Conservation (phyloP, 1,284 basidiomycete genomes). For the Apiotrichum akiyoshidainum region DNA sequence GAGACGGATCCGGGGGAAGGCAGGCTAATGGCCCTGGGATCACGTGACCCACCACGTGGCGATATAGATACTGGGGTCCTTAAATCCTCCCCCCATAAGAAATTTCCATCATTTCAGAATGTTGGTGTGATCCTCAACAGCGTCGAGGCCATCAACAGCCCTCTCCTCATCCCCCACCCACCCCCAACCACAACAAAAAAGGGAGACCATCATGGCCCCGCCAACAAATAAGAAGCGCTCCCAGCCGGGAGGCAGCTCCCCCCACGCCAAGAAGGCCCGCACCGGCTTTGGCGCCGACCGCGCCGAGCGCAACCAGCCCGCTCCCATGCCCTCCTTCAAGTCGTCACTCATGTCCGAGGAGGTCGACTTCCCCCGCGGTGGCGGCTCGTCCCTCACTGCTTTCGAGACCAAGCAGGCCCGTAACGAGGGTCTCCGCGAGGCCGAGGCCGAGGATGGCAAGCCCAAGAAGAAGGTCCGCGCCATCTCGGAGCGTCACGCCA, state of each 20-base stretch:
- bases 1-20: not conserved
- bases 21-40: not conserved
- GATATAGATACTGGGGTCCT: no score
- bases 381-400: slow-evolving; percentile 69
- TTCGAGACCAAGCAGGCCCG: slow-evolving; percentile 84
- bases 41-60: slow-evolving; percentile 2
- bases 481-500: slow-evolving; percentile 37
- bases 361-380: slow-evolving; percentile 90
- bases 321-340: slow-evolving; percentile 45
- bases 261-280: slow-evolving; percentile 17
- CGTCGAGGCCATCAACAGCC: not conserved
- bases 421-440: slow-evolving; percentile 79
- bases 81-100: slow-evolving; percentile 1
- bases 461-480: slow-evolving; percentile 36
- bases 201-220: slow-evolving; percentile 17
- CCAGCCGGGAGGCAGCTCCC: slow-evolving; percentile 13
- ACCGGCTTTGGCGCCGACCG: slow-evolving; percentile 1
- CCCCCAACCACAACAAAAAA: not conserved
- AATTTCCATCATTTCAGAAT: not conserved
- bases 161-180: slow-evolving; percentile 4
- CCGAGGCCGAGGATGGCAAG: slow-evolving; percentile 63
- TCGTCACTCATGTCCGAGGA: slow-evolving; percentile 62
- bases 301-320: slow-evolving; percentile 18
- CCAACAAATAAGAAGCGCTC: slow-evolving; percentile 21
- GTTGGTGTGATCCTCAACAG: no score